Conservation (phyloP, 352 stramenopile genomes). For the Phytophthora cajani region DNA sequence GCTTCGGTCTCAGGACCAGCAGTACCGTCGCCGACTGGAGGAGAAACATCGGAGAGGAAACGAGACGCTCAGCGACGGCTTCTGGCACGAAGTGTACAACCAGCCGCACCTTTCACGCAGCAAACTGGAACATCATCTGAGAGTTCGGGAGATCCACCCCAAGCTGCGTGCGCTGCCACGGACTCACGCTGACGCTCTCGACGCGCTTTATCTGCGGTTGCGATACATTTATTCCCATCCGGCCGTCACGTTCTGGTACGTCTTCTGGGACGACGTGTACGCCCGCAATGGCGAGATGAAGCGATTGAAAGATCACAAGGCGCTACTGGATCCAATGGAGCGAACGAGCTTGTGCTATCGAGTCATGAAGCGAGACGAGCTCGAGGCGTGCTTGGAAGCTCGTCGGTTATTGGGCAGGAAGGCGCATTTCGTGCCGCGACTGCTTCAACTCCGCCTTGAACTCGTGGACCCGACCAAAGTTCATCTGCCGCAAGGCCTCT, state of each 20-base stretch:
- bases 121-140: slow-evolving; percentile 24
- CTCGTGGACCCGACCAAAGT: slow-evolving; percentile 10
- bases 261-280: slow-evolving; percentile 51
- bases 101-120: slow-evolving; percentile 22
- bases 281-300: slow-evolving; percentile 37
- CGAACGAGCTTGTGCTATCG: slow-evolving; percentile 41
- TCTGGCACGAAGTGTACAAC: slow-evolving; percentile 52
- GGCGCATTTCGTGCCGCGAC: slow-evolving; percentile 4
- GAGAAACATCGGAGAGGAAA: slow-evolving; percentile 27
- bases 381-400: slow-evolving; percentile 27
- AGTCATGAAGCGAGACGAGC: slow-evolving; percentile 34
- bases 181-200: slow-evolving; percentile 5
- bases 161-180: not conserved
- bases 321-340: slow-evolving; percentile 22
- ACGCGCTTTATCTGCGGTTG: slow-evolving; percentile 7
- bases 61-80: slow-evolving; percentile 35
- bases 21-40: slow-evolving; percentile 33
- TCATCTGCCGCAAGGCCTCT: not conserved
- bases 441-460: not conserved
- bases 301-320: slow-evolving; percentile 9
- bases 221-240: slow-evolving; percentile 36
- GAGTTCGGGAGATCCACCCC: slow-evolving; percentile 6
- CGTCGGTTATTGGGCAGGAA: slow-evolving; percentile 8
- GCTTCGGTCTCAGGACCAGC: slow-evolving; percentile 7
- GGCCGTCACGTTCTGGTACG: slow-evolving; percentile 40